Conservation (phyloP, 164 flowering plant genomes). For the Dillenia suffruticosa region DNA sequence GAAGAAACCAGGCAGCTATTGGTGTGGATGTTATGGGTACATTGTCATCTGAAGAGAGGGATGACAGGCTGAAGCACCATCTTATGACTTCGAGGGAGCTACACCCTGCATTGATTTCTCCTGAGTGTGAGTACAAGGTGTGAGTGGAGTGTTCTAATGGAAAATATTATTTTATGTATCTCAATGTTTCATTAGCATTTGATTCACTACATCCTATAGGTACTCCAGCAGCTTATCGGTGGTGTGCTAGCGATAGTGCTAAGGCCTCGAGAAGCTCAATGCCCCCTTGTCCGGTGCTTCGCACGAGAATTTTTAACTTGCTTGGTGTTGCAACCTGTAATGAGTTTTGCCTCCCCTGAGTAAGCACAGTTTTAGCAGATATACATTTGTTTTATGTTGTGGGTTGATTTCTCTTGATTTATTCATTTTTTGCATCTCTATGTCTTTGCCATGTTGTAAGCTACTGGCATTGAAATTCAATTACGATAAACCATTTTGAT, state of each 20-base stretch:
- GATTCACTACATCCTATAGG: conserved; percentile 32
- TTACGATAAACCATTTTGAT: no score
- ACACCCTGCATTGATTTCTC: conserved; percentile 91
- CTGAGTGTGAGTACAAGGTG: conserved; percentile 99
- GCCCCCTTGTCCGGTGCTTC: conserved; percentile 77
- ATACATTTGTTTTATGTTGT: no score
- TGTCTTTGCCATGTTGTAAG: neutral
- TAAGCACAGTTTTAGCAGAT: conserved; percentile 25
- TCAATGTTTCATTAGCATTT: neutral
- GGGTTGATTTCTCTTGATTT: neutral
- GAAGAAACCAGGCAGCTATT: conserved; percentile 83
- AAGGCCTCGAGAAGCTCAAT: conserved; percentile 84
- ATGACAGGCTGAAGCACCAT: conserved; percentile 87
- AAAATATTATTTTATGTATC: conserved; percentile 4
- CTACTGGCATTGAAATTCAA: no score
- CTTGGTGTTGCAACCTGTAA: conserved; percentile 85
- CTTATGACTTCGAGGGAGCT: conserved; percentile 88
- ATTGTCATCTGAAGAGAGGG: conserved; percentile 88
- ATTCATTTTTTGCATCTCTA: neutral
- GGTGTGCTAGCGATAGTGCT: conserved; percentile 77
- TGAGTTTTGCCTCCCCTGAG: conserved; percentile 88
- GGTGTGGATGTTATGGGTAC: conserved; percentile 91
- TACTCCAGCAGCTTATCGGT: conserved; percentile 78
- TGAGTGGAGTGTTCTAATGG: conserved; percentile 43
- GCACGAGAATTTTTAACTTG: conserved; percentile 84